Evolutionary conservation across 1,139 yeast genomes (phyloP).

Genomic region (Nadsonia commutata): DNA sequence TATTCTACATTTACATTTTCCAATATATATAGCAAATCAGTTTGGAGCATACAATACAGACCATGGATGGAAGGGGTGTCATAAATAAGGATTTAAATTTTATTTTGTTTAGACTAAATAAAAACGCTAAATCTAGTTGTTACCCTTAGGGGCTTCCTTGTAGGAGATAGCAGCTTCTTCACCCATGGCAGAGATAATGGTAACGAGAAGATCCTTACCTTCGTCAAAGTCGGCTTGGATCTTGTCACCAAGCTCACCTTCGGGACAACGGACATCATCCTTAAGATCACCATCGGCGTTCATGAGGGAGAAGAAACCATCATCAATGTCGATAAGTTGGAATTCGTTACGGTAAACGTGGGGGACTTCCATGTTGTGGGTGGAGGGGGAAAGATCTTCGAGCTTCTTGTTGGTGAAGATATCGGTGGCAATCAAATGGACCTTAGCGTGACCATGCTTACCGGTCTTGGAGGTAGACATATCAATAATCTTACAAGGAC

Average conservation of each 20-base stretch:
- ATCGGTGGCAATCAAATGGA: constrained; percentile 96
- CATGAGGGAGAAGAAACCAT: constrained; percentile 95
- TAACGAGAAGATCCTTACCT: constrained; percentile 91
- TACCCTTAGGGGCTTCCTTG: constrained; percentile 89
- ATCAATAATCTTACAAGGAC: constrained; percentile 99
- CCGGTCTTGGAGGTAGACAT: constrained; percentile 99
- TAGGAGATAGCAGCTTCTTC: constrained; percentile 97
- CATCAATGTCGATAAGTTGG: constrained; percentile 97
- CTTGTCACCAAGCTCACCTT: constrained; percentile 91
- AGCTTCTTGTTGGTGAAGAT: constrained; percentile 98
- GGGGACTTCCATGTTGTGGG: constrained; percentile 99
- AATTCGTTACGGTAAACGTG: constrained; percentile 87
- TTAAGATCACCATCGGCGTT: constrained; percentile 94
- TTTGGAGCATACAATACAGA: too few relatives aligned
- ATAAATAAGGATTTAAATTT: background rate
- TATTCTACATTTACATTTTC: too few relatives aligned
- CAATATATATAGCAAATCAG: too few relatives aligned
- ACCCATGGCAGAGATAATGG: constrained; percentile 96
- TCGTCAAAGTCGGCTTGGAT: constrained; percentile 88
- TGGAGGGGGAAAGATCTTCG: constrained; percentile 99
- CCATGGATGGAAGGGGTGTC: too few relatives aligned
- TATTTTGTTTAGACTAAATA: constrained; percentile 5
- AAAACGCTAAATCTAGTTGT: constrained; percentile 1
- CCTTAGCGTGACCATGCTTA: constrained; percentile 99
- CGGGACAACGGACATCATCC: constrained; percentile 98